Conservation (phyloP, 208 protist species). For the Polymyxa betae region DNA sequence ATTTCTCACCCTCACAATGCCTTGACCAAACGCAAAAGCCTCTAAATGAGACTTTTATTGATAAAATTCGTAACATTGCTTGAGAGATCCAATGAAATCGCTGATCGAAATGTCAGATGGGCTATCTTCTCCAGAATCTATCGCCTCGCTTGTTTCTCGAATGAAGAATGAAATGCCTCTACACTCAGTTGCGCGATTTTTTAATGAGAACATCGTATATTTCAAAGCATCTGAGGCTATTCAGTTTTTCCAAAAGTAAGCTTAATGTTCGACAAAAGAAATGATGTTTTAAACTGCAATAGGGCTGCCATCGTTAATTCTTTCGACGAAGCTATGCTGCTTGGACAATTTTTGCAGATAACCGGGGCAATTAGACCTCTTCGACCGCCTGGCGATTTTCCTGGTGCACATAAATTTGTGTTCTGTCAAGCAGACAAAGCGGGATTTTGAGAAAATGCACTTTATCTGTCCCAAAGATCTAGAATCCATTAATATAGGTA, state of each 20-base stretch:
- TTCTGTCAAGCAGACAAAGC: no score
- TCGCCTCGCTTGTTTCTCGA: background rate
- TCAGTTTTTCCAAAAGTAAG: background rate
- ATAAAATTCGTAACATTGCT: conserved; percentile 19
- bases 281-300: background rate
- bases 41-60: background rate
- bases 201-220: background rate
- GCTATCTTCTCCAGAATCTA: background rate
- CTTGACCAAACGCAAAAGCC: background rate
- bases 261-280: background rate
- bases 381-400: background rate
- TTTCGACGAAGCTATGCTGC: background rate
- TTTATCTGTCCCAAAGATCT: no score
- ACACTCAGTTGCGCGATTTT: background rate
- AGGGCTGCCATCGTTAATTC: background rate
- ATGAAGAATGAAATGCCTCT: background rate
- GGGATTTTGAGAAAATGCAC: no score
- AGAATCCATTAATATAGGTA: no score
- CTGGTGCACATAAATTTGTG: background rate
- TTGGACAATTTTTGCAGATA: conserved; percentile 20
- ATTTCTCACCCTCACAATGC: background rate
- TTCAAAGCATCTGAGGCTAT: conserved; percentile 11
- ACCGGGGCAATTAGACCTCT: conserved; percentile 15
- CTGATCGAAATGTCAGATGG: background rate
- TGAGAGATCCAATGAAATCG: background rate